These are phyloP conservation scores for Boletus reticulatus DNA, from an alignment of 768 basidiomycete genomes.

Conservation along the genomic window DNA sequence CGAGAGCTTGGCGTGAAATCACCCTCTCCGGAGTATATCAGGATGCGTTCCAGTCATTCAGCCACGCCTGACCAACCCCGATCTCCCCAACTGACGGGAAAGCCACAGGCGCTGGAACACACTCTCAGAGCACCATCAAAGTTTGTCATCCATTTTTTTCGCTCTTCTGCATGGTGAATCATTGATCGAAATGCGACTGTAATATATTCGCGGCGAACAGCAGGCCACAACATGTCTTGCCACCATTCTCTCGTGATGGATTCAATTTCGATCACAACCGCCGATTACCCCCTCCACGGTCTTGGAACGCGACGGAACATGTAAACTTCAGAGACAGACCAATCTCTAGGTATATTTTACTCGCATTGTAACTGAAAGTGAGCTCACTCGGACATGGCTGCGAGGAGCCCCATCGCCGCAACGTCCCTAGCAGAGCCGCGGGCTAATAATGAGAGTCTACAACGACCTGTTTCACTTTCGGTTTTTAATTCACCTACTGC, in stretches of 20 bases:
- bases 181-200: slow-evolving; percentile 25
- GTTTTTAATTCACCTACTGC: slow-evolving; percentile 44
- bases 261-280: slow-evolving; percentile 34
- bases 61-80: slow-evolving; percentile 14
- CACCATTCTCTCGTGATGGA: slow-evolving; percentile 31
- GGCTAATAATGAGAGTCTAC: slow-evolving; percentile 23
- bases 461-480: slow-evolving; percentile 37
- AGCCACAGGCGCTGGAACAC: slow-evolving; percentile 21
- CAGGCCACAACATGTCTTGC: slow-evolving; percentile 34
- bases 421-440: slow-evolving; percentile 19
- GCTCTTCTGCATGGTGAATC: slow-evolving; percentile 7
- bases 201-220: slow-evolving; percentile 26
- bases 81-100: slow-evolving; percentile 20
- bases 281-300: slow-evolving; percentile 31
- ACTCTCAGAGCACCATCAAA: slow-evolving; percentile 20
- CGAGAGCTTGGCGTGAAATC: slow-evolving; percentile 15
- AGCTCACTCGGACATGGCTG: slow-evolving; percentile 19
- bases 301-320: slow-evolving; percentile 27
- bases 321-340: slow-evolving; percentile 21
- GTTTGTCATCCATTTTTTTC: slow-evolving; percentile 22
- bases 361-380: slow-evolving; percentile 4
- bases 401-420: slow-evolving; percentile 23
- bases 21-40: slow-evolving; percentile 21
- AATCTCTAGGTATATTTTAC: slow-evolving; percentile 25
- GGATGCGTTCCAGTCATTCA: slow-evolving; percentile 20